Evolutionary conservation across 225 moss, liverwort and hornwort species (phyloP).

Genomic region (Ulota crispa): DNA sequence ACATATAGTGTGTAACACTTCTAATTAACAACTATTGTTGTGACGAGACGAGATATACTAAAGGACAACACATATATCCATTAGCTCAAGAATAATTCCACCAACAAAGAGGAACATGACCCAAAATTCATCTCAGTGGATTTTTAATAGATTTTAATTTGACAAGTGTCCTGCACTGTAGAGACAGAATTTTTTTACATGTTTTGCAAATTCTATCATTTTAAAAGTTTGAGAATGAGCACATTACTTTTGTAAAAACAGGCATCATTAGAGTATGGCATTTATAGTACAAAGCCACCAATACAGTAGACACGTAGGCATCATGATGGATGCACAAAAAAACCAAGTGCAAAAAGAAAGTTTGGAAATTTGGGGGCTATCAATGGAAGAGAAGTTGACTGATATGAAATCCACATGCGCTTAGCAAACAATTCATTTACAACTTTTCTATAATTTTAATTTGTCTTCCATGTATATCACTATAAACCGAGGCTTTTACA

Average conservation of each 20-base stretch:
- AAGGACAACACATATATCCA: too few relatives aligned
- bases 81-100: too few relatives aligned
- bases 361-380: background rate
- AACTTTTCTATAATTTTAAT: background rate
- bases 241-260: background rate
- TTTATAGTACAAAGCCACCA: background rate
- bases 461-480: background rate
- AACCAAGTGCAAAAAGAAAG: background rate
- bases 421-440: constrained; percentile 37
- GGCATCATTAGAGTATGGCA: background rate
- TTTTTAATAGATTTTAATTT: too few relatives aligned
- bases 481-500: background rate
- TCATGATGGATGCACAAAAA: background rate
- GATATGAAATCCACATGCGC: background rate
- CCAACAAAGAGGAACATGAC: too few relatives aligned
- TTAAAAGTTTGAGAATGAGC: background rate
- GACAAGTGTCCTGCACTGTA: too few relatives aligned
- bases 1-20: too few relatives aligned
- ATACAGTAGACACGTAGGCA: background rate
- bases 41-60: too few relatives aligned
- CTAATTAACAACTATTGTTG: too few relatives aligned
- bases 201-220: accelerated
- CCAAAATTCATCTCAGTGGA: too few relatives aligned
- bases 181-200: too few relatives aligned
- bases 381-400: background rate